These are phyloP conservation scores for Gilbertella persicaria DNA, from an alignment of 371 early-diverging fungal species.

Conservation along the genomic window DNA sequence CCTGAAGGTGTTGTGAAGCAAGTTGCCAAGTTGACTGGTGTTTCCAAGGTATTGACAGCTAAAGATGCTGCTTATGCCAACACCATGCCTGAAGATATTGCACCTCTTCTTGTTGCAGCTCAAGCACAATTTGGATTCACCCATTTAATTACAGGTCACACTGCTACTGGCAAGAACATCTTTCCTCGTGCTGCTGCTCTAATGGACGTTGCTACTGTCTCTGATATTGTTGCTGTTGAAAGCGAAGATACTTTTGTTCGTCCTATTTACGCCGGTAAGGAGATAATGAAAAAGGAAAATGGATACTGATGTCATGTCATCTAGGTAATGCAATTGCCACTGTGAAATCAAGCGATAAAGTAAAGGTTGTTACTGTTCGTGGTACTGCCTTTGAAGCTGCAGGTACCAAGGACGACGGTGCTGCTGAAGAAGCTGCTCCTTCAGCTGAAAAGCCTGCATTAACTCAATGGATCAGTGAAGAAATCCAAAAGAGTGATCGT, in stretches of 20 bases:
- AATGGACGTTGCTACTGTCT: conserved; percentile 88
- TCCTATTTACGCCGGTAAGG: conserved; percentile 94
- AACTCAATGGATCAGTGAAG: conserved; percentile 88
- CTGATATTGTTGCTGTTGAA: conserved; percentile 85
- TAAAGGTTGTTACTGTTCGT: conserved; percentile 92
- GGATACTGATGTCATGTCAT: neutral
- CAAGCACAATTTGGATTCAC: conserved; percentile 77
- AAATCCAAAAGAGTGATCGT: conserved; percentile 92
- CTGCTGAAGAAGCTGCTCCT: conserved; percentile 67
- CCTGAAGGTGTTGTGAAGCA: conserved; percentile 74
- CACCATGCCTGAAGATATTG: conserved; percentile 79
- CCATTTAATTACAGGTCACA: conserved; percentile 87
- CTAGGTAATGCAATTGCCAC: conserved; percentile 95
- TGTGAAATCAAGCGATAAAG: conserved; percentile 84
- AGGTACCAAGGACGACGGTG: conserved; percentile 51
- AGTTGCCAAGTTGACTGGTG: conserved; percentile 73
- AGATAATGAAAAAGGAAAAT: neutral
- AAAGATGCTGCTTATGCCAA: conserved; percentile 80
- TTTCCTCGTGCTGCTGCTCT: conserved; percentile 93
- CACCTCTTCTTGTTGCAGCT: conserved; percentile 75
- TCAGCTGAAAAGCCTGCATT: conserved; percentile 59
- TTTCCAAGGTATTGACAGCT: conserved; percentile 85
- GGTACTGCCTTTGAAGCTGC: conserved; percentile 88
- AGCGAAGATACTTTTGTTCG: conserved; percentile 88
- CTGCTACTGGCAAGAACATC: conserved; percentile 91